Percentiles rank a stretch among this genome's conserved stretches.
These are phyloP conservation scores for Vitis riparia DNA, from an alignment of 164 flowering plant genomes.

Conservation along the genomic window DNA sequence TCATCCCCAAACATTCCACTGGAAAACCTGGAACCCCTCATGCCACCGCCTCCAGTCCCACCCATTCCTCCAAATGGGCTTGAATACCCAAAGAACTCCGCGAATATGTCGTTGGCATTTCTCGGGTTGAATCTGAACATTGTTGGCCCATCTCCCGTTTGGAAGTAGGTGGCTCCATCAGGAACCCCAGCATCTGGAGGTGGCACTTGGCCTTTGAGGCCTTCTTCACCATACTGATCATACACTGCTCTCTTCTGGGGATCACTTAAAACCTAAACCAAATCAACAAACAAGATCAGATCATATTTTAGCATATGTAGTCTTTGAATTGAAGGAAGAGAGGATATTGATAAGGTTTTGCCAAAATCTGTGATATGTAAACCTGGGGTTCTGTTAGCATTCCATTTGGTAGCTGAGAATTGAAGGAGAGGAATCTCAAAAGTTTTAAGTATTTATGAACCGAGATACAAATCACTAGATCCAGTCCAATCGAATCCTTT, in stretches of 20 bases:
- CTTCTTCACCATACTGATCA: slow-evolving; percentile 52
- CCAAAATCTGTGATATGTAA: too few relatives aligned
- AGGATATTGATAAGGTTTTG: too few relatives aligned
- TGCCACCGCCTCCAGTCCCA: slow-evolving; percentile 21
- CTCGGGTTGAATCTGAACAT: slow-evolving; percentile 42
- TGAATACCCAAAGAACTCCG: slow-evolving; percentile 39
- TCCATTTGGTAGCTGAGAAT: too few relatives aligned
- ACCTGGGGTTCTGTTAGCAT: too few relatives aligned
- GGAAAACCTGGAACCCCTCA: slow-evolving; percentile 23
- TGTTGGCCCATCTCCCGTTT: slow-evolving; percentile 39
- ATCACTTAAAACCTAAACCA: slow-evolving; percentile 43
- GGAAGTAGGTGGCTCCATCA: slow-evolving; percentile 37
- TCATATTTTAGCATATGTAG: too few relatives aligned
- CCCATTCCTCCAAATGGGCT: slow-evolving; percentile 36
- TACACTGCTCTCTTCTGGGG: slow-evolving; percentile 48
- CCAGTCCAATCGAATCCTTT: too few relatives aligned
- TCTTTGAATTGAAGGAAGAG: too few relatives aligned
- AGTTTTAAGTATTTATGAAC: too few relatives aligned
- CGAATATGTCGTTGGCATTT: slow-evolving; percentile 39
- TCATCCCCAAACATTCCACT: slow-evolving; percentile 37
- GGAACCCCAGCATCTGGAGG: slow-evolving; percentile 38
- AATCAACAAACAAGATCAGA: neutral
- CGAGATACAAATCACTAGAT: too few relatives aligned
- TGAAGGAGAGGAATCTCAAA: too few relatives aligned
- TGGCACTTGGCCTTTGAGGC: slow-evolving; percentile 45